Base-by-base conservation (phyloP, 1,284 basidiomycete genomes). In the Melampsora larici-populina region DNA sequence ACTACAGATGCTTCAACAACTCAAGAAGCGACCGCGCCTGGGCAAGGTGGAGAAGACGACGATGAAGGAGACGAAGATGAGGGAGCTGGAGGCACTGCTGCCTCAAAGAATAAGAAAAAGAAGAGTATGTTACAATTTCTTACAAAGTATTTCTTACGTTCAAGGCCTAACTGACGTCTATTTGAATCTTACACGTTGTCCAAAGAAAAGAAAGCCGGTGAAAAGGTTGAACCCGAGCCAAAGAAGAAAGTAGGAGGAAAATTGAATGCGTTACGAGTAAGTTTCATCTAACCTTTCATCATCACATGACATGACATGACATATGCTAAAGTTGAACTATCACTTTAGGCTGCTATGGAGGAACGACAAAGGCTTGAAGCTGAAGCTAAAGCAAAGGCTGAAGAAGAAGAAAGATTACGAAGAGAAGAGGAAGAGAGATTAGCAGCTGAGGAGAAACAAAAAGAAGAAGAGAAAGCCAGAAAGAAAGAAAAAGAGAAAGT, bases 211-310 rank as follows among this genome's bases (percentile, higher is more conserved):
- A 92, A 92, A 85, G 75, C 49, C 2, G 68, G 31, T 21, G 66
- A 70, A 13, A 60, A 55, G 89, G 79, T 81, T 84, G 82, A 80
- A 63, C 90, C 84, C 88, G 83, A 90, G 95, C 89, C 93, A 93
- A 85, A 92, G 92, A 87, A 92, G 91, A 85, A 87, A 90, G 60
- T 74, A 91, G 48, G 91, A 91, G 77, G 92, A 94, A 84, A 94
- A 96, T 83, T 93, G 94, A 85, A 89, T 88, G 2, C 87, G 85
- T 75, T 86, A 85, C 70, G 84, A 82, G 74, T 89, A 85, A 88
- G 74, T 79, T 78, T 77, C 82, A 81, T 55, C 79, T 70, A 62
- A 46, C 21, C 21, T 51, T 26, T 64, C 17, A 18, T 13, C 21
- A 51, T 29, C 6, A 26, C 31, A 62, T 0, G 6, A 15, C 46